Evolutionary conservation across 148 eudicot genomes (phyloP), one percentile per base, ranked within the genome.

Genomic region (Rhododendron griersonianum): DNA sequence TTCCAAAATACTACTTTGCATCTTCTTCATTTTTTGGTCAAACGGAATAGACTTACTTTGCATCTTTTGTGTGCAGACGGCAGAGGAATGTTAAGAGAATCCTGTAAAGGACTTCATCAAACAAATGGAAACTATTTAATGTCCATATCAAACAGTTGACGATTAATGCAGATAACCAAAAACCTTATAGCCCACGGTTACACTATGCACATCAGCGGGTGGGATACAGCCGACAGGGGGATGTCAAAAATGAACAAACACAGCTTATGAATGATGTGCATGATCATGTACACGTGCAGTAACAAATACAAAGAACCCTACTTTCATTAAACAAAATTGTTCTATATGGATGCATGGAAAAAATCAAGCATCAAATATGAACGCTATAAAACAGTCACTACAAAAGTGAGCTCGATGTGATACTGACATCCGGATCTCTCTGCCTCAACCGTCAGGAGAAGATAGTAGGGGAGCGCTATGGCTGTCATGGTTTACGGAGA

Each of bases 391-490:
- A 55, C 51, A 35, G 67, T 30, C 13, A 84, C 18, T 57, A 18
- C 48, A 39, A 19, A 25, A 57, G 53, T 85, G 57, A 41, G 82
- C 73, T 78, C 0, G 7, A n/a, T 41, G 25, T 55, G 41, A 78
- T 75, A 9, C 13, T 15, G 71, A 76, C 2, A 41, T 84, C 4
- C 37, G 8, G 21, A 69, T 75, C 63, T 10, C 82, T 83, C 47
- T n/a, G 83, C 75, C 19, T 84, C 78, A 65, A 73, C 0, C 44
- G 57, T 76, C 84, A 39, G 73, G 48, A 79, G 83, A 37, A 45
- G 89, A 82, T 55, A 93, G 91, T 75, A 94, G 90, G 19, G 95
- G 93, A 81, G 94, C 41, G 47, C 78, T 87, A n/a, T 33, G 87
- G 85, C 88, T 85, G 76, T 83, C 88, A 4, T 88, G 25, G 78